These are phyloP conservation scores for Beauveria brongniartii DNA, from an alignment of 2,329 filamentous ascomycete species.

Conservation along the genomic window DNA sequence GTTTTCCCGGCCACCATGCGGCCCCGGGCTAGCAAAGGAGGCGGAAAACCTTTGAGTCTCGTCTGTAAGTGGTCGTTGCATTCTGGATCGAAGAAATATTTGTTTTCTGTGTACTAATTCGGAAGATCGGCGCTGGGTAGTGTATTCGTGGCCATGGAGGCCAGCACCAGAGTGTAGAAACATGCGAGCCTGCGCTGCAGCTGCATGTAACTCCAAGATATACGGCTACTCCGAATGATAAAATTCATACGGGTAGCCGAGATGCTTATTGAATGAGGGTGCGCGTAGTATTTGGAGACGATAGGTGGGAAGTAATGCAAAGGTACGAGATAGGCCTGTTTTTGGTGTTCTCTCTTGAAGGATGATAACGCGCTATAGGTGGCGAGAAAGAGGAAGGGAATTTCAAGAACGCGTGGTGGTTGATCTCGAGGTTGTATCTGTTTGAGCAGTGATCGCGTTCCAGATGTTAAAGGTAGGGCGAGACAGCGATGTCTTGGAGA, in stretches of 20 bases:
- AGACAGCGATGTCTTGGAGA: too few relatives aligned
- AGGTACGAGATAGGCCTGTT: not conserved
- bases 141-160: slow-evolving; percentile 54
- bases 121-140: slow-evolving; percentile 27
- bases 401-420: not conserved
- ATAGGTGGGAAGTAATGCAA: not conserved
- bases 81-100: slow-evolving; percentile 35
- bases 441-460: not conserved
- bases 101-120: slow-evolving; percentile 27
- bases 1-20: not conserved
- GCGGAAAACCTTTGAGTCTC: slow-evolving; percentile 15
- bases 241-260: not conserved
- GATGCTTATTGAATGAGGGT: not conserved
- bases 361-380: too few relatives aligned
- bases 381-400: too few relatives aligned
- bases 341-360: not conserved
- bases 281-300: not conserved
- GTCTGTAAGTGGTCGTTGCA: slow-evolving; percentile 27
- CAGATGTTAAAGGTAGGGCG: too few relatives aligned
- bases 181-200: slow-evolving; percentile 31
- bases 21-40: not conserved
- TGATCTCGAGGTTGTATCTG: not conserved
- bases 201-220: not conserved
- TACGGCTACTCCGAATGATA: not conserved
- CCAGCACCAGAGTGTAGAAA: slow-evolving; percentile 52